Evolutionary conservation across 2,329 filamentous ascomycete species (phyloP).

Genomic region (Akanthomyces muscarius): DNA sequence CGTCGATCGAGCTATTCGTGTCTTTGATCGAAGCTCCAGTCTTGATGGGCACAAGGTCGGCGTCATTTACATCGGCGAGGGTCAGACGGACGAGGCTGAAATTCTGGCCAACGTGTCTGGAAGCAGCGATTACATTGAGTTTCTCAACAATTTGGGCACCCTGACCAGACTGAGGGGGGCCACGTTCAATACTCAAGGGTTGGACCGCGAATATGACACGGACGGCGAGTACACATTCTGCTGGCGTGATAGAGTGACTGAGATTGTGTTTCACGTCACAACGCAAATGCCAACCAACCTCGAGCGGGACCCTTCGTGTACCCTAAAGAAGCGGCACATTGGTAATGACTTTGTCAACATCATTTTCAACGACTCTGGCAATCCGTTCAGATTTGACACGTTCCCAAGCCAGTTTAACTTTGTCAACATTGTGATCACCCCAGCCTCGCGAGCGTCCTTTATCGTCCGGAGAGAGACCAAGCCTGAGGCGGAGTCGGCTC

Average conservation of each 20-base stretch:
- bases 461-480: constrained; percentile 55
- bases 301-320: constrained; percentile 69
- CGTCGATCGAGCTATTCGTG: constrained; percentile 67
- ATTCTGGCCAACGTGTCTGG: constrained; percentile 85
- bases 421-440: constrained; percentile 93
- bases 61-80: constrained; percentile 86
- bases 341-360: constrained; percentile 98
- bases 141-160: constrained; percentile 77
- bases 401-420: constrained; percentile 96
- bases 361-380: constrained; percentile 94
- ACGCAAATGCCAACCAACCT: constrained; percentile 95
- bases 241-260: constrained; percentile 92
- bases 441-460: constrained; percentile 75
- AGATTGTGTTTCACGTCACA: constrained; percentile 91
- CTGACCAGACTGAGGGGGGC: constrained; percentile 76
- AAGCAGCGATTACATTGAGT: constrained; percentile 81
- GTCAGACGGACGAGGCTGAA: constrained; percentile 75
- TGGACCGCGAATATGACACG: constrained; percentile 71
- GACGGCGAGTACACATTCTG: constrained; percentile 89
- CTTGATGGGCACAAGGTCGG: constrained; percentile 95
- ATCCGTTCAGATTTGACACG: constrained; percentile 82
- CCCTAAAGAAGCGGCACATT: constrained; percentile 88
- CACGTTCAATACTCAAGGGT: constrained; percentile 86
- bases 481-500: constrained; percentile 34
- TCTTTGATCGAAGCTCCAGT: constrained; percentile 82